Percentiles rank a stretch among this genome's conserved stretches.
Conservation (phyloP, 805 yeast genomes). For the Candida ulmi region DNA sequence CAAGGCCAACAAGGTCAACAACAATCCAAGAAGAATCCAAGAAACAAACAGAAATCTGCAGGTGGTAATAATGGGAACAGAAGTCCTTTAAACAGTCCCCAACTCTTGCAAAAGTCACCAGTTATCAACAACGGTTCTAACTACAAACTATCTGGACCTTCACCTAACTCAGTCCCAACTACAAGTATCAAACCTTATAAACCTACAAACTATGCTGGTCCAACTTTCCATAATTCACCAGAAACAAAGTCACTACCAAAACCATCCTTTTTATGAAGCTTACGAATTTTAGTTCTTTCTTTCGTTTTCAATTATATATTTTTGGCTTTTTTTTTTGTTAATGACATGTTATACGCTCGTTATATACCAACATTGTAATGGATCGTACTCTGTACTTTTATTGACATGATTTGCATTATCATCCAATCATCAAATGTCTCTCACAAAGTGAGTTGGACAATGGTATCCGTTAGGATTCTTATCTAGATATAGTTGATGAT, state of each 20-base stretch:
- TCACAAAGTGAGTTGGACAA: slow-evolving; percentile 82
- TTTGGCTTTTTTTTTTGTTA: too few relatives aligned
- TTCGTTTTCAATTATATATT: too few relatives aligned
- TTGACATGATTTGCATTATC: too few relatives aligned
- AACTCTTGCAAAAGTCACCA: not conserved
- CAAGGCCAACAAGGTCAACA: not conserved
- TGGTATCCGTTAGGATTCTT: not conserved
- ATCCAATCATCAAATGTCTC: slow-evolving; percentile 36
- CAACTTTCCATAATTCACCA: slow-evolving; percentile 7
- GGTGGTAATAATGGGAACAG: not conserved
- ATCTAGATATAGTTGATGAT: slow-evolving; percentile 78
- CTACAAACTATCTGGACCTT: not conserved
- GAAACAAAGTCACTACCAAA: slow-evolving; percentile 12
- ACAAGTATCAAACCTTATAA: not conserved
- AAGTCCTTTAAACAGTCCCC: not conserved
- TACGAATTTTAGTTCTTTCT: not conserved
- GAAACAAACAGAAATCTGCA: not conserved
- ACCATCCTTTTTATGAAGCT: slow-evolving; percentile 11
- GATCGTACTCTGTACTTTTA: too few relatives aligned
- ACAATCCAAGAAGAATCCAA: not conserved
- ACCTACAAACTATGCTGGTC: slow-evolving; percentile 7
- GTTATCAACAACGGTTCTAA: not conserved
- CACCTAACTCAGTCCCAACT: not conserved
- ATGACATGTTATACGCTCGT: too few relatives aligned
- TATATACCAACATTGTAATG: too few relatives aligned